Evolutionary conservation across 441 rosid genomes (phyloP).

Genomic region (Arabidopsis lyrata): DNA sequence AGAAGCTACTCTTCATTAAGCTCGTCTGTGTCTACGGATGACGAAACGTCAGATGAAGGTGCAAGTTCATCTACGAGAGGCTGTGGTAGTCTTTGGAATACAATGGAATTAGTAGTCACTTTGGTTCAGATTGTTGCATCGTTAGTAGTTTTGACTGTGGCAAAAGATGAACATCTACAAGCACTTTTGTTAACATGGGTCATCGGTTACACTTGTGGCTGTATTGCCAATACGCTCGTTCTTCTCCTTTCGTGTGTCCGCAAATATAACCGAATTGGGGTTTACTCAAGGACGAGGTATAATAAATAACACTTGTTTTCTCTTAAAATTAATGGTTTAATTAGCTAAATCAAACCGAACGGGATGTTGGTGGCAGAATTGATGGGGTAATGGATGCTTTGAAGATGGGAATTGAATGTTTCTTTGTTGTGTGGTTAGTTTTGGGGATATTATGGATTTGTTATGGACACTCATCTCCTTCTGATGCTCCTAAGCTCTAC

Average conservation of each 20-base stretch:
- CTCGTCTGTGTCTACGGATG: conserved; percentile 44
- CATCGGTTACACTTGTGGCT: conserved; percentile 26
- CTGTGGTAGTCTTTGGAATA: conserved; percentile 7
- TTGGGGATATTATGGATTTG: conserved; percentile 86
- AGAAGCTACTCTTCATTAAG: not conserved
- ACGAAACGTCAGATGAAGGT: conserved; percentile 51
- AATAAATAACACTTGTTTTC: not conserved
- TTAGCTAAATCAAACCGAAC: not conserved
- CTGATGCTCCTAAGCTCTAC: conserved; percentile 82
- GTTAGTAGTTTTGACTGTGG: conserved; percentile 15
- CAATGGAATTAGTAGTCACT: conserved; percentile 10
- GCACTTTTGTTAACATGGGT: conserved; percentile 16
- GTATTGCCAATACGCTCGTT: conserved; percentile 4
- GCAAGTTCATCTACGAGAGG: conserved; percentile 48
- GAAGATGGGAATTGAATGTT: conserved; percentile 80
- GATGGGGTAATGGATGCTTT: conserved; percentile 68
- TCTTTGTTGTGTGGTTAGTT: conserved; percentile 87
- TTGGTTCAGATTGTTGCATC: conserved; percentile 36
- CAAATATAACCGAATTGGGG: not conserved
- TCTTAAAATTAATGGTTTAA: not conserved
- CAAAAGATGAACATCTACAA: conserved; percentile 29
- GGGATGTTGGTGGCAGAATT: conserved; percentile 61
- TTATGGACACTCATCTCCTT: conserved; percentile 76
- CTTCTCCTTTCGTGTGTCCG: not conserved
- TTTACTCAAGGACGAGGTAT: not conserved